phyloP scores from a whole-genome alignment of 148 eudicot species.

The Talinum fruticosum region DNA sequence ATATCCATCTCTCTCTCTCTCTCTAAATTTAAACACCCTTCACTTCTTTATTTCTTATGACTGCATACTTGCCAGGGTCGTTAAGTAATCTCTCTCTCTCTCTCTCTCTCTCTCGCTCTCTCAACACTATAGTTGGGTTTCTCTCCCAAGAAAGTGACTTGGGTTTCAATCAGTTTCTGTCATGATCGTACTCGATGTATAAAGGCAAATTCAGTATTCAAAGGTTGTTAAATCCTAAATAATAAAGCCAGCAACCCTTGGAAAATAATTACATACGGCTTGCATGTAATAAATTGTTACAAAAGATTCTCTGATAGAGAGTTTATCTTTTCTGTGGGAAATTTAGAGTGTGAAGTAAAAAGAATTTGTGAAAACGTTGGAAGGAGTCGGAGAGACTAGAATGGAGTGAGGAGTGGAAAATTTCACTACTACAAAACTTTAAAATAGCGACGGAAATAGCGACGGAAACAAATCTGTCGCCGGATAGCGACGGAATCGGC shows the following conservation, averaged over 20 bases:
- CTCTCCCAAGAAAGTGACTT: conserved; percentile 24
- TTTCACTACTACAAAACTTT: too few species aligned
- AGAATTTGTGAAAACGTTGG: too few species aligned
- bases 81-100: conserved; percentile 5
- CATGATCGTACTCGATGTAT: conserved; percentile 20
- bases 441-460: too few species aligned
- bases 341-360: too few species aligned
- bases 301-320: too few species aligned
- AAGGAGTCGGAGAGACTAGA: too few species aligned
- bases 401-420: too few species aligned
- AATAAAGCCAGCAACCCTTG: conserved; percentile 3
- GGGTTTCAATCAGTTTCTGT: conserved; percentile 20
- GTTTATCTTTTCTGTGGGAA: background rate
- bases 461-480: too few species aligned
- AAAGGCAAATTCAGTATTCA: conserved; percentile 14
- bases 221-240: conserved; percentile 2
- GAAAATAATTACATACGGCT: background rate
- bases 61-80: conserved; percentile 20
- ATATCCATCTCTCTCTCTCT: background rate
- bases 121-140: background rate
- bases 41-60: conserved; percentile 25
- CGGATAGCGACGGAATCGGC: too few species aligned
- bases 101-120: conserved; percentile 1
- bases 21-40: background rate
- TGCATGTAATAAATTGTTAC: background rate